Evolutionary conservation across 176 grass and related monocot genomes (phyloP).

Genomic region (Leersia perrieri): DNA sequence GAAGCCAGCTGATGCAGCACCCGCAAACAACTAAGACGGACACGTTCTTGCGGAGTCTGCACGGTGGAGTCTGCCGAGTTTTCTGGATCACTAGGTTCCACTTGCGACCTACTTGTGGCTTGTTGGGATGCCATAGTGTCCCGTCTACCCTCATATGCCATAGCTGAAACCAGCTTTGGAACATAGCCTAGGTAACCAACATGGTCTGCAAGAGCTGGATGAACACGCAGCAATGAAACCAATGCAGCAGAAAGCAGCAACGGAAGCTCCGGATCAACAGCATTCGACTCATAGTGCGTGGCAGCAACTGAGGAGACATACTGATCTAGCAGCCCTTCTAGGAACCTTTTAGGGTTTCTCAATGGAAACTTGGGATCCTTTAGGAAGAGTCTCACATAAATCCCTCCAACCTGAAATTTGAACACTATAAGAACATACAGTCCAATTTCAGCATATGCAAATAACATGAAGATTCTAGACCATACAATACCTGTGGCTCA

Average conservation of each 20-base stretch:
- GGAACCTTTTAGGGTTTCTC: conserved; percentile 98
- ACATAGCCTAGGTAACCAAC: conserved; percentile 99
- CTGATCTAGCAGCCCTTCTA: conserved; percentile 98
- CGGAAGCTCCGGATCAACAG: conserved; percentile 86
- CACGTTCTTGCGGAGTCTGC: conserved; percentile 83
- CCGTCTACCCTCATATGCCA: conserved; percentile 93
- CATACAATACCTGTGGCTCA: conserved; percentile 87
- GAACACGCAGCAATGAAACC: conserved; percentile 92
- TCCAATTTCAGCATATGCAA: conserved; percentile 17
- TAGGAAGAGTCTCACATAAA: conserved; percentile 96
- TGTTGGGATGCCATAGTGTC: conserved; percentile 83
- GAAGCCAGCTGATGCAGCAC: conserved; percentile 95
- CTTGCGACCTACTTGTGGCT: conserved; percentile 35
- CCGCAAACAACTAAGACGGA: conserved; percentile 96
- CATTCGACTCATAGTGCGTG: conserved; percentile 79
- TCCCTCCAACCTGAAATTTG: conserved; percentile 91
- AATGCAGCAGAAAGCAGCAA: conserved; percentile 92
- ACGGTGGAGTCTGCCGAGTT: conserved; percentile 47
- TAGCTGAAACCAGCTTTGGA: conserved; percentile 90
- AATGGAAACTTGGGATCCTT: conserved; percentile 99
- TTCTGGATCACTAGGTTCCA: conserved; percentile 39
- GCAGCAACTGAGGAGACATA: conserved; percentile 96
- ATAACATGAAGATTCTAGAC: not conserved
- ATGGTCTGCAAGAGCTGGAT: conserved; percentile 96
- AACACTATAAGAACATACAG: conserved; percentile 26